These are phyloP conservation scores for Chlamydomonas sphaeroides DNA, from an alignment of 139 green algal genomes.

Conservation along the genomic window DNA sequence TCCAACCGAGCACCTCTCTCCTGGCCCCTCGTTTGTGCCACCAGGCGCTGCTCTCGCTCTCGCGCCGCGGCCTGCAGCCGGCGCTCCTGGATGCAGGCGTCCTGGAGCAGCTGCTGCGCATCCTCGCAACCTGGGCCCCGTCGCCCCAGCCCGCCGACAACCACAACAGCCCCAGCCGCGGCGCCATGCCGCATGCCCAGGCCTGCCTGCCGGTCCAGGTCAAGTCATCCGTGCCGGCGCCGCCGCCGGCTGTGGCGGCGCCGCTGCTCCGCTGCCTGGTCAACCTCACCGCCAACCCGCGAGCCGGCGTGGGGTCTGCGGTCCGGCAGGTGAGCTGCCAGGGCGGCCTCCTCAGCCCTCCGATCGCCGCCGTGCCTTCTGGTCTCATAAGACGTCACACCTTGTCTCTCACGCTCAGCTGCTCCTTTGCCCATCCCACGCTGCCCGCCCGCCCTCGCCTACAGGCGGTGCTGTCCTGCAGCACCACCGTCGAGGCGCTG, in stretches of 20 bases:
- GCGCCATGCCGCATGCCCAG: neutral
- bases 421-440: too few relatives aligned
- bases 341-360: neutral
- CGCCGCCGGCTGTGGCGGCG: neutral
- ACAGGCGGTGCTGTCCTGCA: neutral
- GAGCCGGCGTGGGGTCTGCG: neutral
- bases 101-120: neutral
- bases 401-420: too few relatives aligned
- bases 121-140: neutral
- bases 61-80: neutral
- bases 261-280: neutral
- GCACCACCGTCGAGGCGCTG: neutral
- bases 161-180: neutral
- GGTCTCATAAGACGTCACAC: neutral
- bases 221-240: too few relatives aligned
- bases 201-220: too few relatives aligned
- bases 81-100: neutral
- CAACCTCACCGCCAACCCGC: slow-evolving; percentile 20
- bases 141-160: neutral
- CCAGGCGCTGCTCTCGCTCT: slow-evolving; percentile 21
- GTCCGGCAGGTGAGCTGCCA: slow-evolving; percentile 7
- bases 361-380: neutral
- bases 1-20: too few relatives aligned
- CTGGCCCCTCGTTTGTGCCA: neutral
- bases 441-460: neutral